Percentiles rank a stretch among this genome's conserved stretches.
Evolutionary conservation across 768 basidiomycete genomes (phyloP).

Genomic region (Polyporus arcularius): DNA sequence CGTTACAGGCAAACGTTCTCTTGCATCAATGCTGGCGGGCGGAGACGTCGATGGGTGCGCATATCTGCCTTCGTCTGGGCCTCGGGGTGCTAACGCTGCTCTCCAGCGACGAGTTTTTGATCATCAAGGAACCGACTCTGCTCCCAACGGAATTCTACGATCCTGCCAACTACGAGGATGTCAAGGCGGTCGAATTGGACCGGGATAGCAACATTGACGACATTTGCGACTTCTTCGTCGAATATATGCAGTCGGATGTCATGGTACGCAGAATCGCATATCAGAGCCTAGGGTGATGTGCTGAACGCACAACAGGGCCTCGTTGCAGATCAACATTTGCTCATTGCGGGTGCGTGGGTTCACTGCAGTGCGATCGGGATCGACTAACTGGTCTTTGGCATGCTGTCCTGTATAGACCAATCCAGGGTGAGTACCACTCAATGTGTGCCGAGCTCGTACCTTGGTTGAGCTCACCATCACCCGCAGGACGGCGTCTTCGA

Average conservation of each 20-base stretch:
- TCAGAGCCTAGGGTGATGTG: neutral
- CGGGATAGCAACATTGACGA: constrained; percentile 62
- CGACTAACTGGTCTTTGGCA: neutral
- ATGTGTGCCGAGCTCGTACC: neutral
- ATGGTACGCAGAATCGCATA: constrained; percentile 46
- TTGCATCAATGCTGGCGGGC: constrained; percentile 73
- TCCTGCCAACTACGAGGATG: constrained; percentile 53
- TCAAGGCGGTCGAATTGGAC: constrained; percentile 20
- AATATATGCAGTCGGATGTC: constrained; percentile 83
- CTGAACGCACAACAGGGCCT: constrained; percentile 51
- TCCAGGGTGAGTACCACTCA: constrained; percentile 47
- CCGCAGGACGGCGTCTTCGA: constrained; percentile 64
- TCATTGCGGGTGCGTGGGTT: constrained; percentile 59
- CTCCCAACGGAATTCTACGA: constrained; percentile 50
- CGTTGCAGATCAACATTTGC: constrained; percentile 62
- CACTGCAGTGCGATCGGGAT: neutral
- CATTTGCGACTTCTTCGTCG: constrained; percentile 78
- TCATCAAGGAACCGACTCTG: constrained; percentile 57
- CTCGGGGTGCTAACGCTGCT: neutral
- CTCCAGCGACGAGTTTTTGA: constrained; percentile 61
- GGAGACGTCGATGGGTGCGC: constrained; percentile 78
- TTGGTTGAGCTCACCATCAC: neutral
- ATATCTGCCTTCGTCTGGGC: too few species aligned
- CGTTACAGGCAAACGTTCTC: constrained; percentile 53
- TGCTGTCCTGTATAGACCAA: constrained; percentile 51